phyloP scores from a whole-genome alignment of 345 rosid species.

The Lepidium africanum region DNA sequence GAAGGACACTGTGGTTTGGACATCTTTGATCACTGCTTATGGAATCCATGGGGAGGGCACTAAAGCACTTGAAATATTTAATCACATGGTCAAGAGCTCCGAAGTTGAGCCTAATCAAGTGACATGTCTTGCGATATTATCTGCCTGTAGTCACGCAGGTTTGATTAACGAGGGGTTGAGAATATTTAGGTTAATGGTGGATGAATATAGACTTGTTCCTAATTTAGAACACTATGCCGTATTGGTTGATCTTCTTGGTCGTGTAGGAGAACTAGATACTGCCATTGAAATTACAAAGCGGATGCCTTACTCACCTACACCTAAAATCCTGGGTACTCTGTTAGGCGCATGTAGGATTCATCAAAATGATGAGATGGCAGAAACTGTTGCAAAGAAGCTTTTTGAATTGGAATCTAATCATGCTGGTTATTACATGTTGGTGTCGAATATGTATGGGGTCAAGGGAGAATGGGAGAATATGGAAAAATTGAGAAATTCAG shows the following conservation, averaged over 20 bases:
- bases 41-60: conserved; percentile 45
- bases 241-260: conserved; percentile 61
- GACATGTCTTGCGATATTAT: conserved; percentile 44
- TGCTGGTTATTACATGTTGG: conserved; percentile 44
- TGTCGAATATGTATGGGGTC: conserved; percentile 53
- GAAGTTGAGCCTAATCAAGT: conserved; percentile 40
- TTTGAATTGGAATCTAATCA: conserved; percentile 41
- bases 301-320: conserved; percentile 41
- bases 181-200: conserved; percentile 40
- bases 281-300: conserved; percentile 33
- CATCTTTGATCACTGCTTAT: conserved; percentile 51
- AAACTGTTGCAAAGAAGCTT: conserved; percentile 37
- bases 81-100: conserved; percentile 31
- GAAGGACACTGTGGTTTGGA: conserved; percentile 52
- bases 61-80: conserved; percentile 36
- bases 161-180: conserved; percentile 38
- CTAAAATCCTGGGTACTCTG: conserved; percentile 45
- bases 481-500: conserved; percentile 33
- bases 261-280: conserved; percentile 35
- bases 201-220: conserved; percentile 26
- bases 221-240: conserved; percentile 46
- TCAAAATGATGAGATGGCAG: conserved; percentile 45
- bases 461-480: conserved; percentile 40
- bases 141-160: conserved; percentile 62
- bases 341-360: conserved; percentile 59